Conservation (phyloP, 164 flowering plant species). For the Santalum album region DNA sequence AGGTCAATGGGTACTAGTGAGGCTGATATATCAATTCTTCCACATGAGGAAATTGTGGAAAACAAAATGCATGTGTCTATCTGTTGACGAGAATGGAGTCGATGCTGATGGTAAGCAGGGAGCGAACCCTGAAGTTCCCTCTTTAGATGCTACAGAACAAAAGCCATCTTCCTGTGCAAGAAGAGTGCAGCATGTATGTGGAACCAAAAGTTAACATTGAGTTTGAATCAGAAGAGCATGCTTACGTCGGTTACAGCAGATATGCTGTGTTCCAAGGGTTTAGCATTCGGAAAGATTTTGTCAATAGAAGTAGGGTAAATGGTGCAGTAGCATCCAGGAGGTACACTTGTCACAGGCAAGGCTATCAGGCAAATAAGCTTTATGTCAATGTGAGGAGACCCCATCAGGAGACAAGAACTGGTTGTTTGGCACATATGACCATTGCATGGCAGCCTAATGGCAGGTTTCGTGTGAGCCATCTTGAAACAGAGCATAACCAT, state of each 20-base stretch:
- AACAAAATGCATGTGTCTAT: not conserved
- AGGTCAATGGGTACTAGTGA: slow-evolving; percentile 10
- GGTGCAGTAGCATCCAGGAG: slow-evolving; percentile 12
- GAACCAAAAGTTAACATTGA: slow-evolving; percentile 19
- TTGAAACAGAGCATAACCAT: slow-evolving; percentile 21
- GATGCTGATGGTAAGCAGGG: slow-evolving; percentile 11
- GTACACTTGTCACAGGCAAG: slow-evolving; percentile 18
- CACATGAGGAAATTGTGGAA: not conserved
- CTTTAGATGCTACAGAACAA: slow-evolving; percentile 5
- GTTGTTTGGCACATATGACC: no score
- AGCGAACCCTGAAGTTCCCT: slow-evolving; percentile 8
- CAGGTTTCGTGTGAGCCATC: no score
- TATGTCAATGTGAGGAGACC: no score
- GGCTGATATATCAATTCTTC: slow-evolving; percentile 5
- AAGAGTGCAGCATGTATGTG: slow-evolving; percentile 3
- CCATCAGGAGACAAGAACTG: no score
- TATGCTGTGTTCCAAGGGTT: slow-evolving; percentile 19
- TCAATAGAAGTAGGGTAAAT: slow-evolving; percentile 13
- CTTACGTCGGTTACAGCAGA: slow-evolving; percentile 11
- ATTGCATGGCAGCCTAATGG: no score
- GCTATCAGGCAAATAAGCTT: no score
- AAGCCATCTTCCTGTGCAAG: not conserved
- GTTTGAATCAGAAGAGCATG: slow-evolving; percentile 19
- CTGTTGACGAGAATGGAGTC: slow-evolving; percentile 7
- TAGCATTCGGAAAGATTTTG: slow-evolving; percentile 18